A percentile compares a stretch with the other conserved stretches of the same genome.
These are phyloP conservation scores for Dalechampia spathulata DNA, from an alignment of 441 rosid species.

Conservation along the genomic window DNA sequence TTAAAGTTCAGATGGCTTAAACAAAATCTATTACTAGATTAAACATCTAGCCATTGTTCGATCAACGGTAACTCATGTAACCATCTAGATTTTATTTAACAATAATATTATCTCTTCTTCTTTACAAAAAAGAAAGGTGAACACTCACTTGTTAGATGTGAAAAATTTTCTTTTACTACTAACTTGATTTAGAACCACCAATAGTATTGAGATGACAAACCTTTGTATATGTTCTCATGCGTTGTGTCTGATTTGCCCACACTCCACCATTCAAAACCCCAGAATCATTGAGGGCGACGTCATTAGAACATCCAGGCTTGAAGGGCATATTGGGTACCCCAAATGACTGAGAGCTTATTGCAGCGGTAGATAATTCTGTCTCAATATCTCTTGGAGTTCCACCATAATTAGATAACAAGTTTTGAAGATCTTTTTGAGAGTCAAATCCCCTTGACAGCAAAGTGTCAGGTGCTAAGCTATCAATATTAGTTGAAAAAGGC, in stretches of 20 bases:
- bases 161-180: too few species aligned
- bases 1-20: too few species aligned
- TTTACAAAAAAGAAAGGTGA: too few species aligned
- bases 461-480: conserved; percentile 56
- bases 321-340: conserved; percentile 54
- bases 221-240: conserved; percentile 66
- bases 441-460: conserved; percentile 72
- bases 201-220: conserved; percentile 32
- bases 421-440: conserved; percentile 90
- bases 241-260: conserved; percentile 53
- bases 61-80: too few species aligned
- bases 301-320: conserved; percentile 52
- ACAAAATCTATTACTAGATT: too few species aligned
- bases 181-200: too few species aligned
- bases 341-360: conserved; percentile 62
- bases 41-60: too few species aligned
- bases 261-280: conserved; percentile 36
- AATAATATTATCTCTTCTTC: too few species aligned
- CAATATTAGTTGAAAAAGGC: conserved; percentile 28
- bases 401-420: conserved; percentile 79
- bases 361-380: conserved; percentile 61
- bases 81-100: too few species aligned
- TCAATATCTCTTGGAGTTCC: conserved; percentile 46
- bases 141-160: too few species aligned
- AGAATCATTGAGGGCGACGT: conserved; percentile 42